Conservation (phyloP, 2,329 filamentous ascomycete species). For the Paracoccidioides brasiliensis region DNA sequence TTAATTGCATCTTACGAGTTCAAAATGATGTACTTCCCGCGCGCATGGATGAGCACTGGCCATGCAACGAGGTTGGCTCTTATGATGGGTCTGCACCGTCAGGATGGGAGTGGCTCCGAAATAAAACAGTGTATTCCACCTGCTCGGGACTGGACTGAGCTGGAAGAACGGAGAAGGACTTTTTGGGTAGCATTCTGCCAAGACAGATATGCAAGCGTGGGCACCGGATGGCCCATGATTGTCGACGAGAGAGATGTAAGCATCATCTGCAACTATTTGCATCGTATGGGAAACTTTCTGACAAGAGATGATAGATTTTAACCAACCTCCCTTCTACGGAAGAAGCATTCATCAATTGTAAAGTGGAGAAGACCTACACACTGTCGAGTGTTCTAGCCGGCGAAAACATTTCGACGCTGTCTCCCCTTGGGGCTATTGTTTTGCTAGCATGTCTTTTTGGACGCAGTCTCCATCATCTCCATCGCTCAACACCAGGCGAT, state of each 20-base stretch:
- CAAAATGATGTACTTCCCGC: constrained; percentile 92
- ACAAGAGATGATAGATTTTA: constrained; percentile 43
- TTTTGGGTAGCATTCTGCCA: constrained; percentile 92
- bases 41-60: constrained; percentile 88
- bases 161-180: constrained; percentile 77
- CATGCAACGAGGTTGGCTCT: constrained; percentile 66
- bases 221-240: constrained; percentile 92
- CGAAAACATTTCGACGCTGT: constrained; percentile 59
- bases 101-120: constrained; percentile 71
- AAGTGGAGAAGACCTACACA: constrained; percentile 56
- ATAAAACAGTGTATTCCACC: constrained; percentile 85
- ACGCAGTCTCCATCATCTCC: constrained; percentile 78
- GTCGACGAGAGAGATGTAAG: constrained; percentile 73
- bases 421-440: constrained; percentile 65
- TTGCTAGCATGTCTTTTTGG: constrained; percentile 85
- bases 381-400: constrained; percentile 45
- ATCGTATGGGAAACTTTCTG: not conserved
- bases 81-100: constrained; percentile 84
- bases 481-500: constrained; percentile 71
- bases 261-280: constrained; percentile 13
- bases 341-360: constrained; percentile 70
- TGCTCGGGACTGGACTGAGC: constrained; percentile 84
- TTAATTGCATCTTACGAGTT: constrained; percentile 79
- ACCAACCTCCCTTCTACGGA: constrained; percentile 76
- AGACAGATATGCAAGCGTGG: constrained; percentile 87